Evolutionary conservation across 768 basidiomycete genomes (phyloP), one percentile per base, ranked within the genome.

Genomic region (Brasilioporus rufonigricans): DNA sequence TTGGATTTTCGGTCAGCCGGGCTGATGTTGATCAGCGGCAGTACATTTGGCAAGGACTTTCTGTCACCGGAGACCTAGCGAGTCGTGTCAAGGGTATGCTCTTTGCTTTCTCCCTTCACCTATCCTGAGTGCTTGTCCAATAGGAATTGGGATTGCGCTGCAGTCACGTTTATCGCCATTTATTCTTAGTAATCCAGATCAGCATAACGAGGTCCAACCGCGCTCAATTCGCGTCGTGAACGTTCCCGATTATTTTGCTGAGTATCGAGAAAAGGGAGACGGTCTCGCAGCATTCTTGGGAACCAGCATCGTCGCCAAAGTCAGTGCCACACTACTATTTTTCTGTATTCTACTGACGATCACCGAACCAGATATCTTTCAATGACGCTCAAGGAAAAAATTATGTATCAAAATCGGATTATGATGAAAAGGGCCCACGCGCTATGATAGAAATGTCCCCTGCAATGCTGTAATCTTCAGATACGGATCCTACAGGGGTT

Each of bases 201-300:
- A 88, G 33, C 76, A 79, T 46, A 86, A 82, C 31, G 89, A 92
- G 12, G 74, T 88, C 21, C 91, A 91, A 61, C 77, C 91, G n/a
- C 81, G 83, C 29, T 70, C 73, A 27, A 81, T 85, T 38, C 80
- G 84, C 23, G 76, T 84, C 7, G 66, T 91, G 47, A 80, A 74
- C 33, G 80, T 93, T 9, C 93, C 93, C 1, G 93, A 95, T 31
- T 95, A 94, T 70, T 97, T 93, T 67, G 86, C 89, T 9, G 92
- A 95, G 67, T 97, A 90, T 64, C 78, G 91, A 53, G 90, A 93
- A 47, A 89, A 84, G 41, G 92, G 91, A 2, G 90, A 92, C 50
- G 87, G 87, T 2, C 75, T 86, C 36, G 87, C 90, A 5, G 84
- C 87, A 12, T 94, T 93, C 75, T 72, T 94, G 53, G 92, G 92